phyloP scores from a whole-genome alignment of 2,329 filamentous ascomycete genomes.

The Fulvia fulva region DNA sequence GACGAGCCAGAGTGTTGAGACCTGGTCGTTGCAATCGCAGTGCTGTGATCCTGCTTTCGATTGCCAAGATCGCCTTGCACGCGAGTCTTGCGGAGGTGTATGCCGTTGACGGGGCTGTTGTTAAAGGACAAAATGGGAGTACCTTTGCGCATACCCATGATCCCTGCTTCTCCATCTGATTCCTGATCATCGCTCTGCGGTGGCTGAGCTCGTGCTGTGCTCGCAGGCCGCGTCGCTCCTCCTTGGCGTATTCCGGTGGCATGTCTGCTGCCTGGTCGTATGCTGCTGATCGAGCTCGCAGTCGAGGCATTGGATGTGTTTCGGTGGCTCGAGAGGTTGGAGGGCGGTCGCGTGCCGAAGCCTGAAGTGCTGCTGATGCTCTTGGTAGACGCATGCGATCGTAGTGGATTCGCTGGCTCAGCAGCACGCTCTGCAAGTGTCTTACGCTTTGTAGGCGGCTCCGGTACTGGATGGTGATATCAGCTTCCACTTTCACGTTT shows the following conservation, averaged over 20 bases:
- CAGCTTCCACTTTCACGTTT: neutral
- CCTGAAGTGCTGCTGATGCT: slow-evolving; percentile 14
- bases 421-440: slow-evolving; percentile 47
- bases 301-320: slow-evolving; percentile 39
- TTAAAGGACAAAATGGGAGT: slow-evolving; percentile 41
- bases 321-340: slow-evolving; percentile 37
- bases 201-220: slow-evolving; percentile 7
- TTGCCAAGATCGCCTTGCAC: slow-evolving; percentile 29
- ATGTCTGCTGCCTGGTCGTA: slow-evolving; percentile 43
- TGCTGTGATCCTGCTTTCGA: slow-evolving; percentile 10
- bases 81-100: slow-evolving; percentile 32
- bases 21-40: slow-evolving; percentile 17
- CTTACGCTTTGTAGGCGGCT: slow-evolving; percentile 49
- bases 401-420: slow-evolving; percentile 38
- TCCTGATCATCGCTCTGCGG: slow-evolving; percentile 33
- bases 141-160: slow-evolving; percentile 43
- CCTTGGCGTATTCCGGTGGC: slow-evolving; percentile 31
- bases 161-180: slow-evolving; percentile 32
- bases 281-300: slow-evolving; percentile 42
- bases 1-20: slow-evolving; percentile 30
- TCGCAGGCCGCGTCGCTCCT: slow-evolving; percentile 8
- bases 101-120: slow-evolving; percentile 21
- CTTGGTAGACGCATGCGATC: slow-evolving; percentile 27
- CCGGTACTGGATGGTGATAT: slow-evolving; percentile 35
- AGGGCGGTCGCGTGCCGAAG: slow-evolving; percentile 20